Conservation (phyloP, 2,329 filamentous ascomycete genomes). For the Mollisiaceae sp. region DNA sequence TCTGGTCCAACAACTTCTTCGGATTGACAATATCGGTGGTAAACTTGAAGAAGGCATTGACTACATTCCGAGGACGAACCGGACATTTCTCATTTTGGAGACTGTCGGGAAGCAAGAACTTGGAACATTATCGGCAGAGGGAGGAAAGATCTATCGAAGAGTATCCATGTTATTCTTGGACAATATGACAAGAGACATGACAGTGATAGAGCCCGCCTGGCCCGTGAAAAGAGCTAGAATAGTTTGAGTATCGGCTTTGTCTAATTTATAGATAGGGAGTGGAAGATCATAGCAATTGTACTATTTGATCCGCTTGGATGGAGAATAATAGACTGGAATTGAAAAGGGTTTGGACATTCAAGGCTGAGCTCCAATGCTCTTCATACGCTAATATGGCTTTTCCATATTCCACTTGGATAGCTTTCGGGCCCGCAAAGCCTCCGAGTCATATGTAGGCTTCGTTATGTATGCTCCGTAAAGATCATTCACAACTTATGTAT, state of each 20-base stretch:
- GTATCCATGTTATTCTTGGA: not conserved
- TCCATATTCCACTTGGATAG: not conserved
- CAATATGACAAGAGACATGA: not conserved
- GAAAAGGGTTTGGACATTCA: not conserved
- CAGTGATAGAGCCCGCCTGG: not conserved
- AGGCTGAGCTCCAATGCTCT: not conserved
- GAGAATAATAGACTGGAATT: not conserved
- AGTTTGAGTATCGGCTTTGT: not conserved
- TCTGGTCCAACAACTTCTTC: not conserved
- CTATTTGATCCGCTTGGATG: not conserved
- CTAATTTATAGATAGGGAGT: not conserved
- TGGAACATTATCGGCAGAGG: not conserved
- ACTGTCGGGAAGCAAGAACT: not conserved
- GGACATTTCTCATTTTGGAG: not conserved
- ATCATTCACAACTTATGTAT: not conserved
- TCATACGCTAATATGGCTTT: not conserved
- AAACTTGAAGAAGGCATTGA: not conserved
- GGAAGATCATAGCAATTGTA: not conserved
- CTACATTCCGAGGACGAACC: not conserved
- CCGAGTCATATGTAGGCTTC: no score
- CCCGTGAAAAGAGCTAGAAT: not conserved
- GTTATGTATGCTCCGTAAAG: not conserved
- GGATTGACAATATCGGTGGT: not conserved
- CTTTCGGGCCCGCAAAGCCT: not conserved
- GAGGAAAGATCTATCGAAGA: not conserved